Evolutionary conservation across 495 filamentous ascomycete genomes (phyloP), one percentile per base, ranked within the genome.

Genomic region (Cercophora sp.): DNA sequence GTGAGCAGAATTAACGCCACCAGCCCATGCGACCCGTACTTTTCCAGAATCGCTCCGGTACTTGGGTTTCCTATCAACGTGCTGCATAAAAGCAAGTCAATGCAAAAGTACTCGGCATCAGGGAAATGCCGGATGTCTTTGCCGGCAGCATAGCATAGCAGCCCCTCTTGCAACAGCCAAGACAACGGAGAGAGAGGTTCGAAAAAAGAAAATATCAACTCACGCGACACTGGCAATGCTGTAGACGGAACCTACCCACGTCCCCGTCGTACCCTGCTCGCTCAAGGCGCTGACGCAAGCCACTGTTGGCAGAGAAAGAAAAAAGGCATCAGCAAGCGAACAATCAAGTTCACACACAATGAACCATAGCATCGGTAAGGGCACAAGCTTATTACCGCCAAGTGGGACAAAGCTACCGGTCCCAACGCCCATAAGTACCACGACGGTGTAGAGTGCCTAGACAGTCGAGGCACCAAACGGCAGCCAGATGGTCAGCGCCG

Each of bases 361-460:
- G 8, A 32, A 32, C 29, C 29, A 6, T n/a, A n/a, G n/a, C n/a
- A n/a, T n/a, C n/a, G n/a, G n/a, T n/a, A n/a, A n/a, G n/a, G n/a
- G n/a, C n/a, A n/a, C n/a, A n/a, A n/a, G n/a, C n/a, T n/a, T n/a
- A n/a, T 53, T 54, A 62, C 65, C 60, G 18, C 56, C 63, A 24
- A 68, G 56, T 10, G 65, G 58, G 5, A 68, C 63, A 34, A 59
- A 59, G 6, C 58, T 60, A 4, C 65, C 65, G 2, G 61, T 68
- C 0, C 63, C 63, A 9, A 64, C 49, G 11, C 65, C 65, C 55
- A 68, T 58, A 1, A 60, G 37, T 27, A 59, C 43, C 0, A 56
- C 51, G 4, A 64, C 61, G 20, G 52, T 51, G 47, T 54, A 65
- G 32, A 66, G 49, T 4, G 52, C 61, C 4, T 15, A 18, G 8